Evolutionary conservation across 2,329 filamentous ascomycete species (phyloP), one percentile per base, ranked within the genome.

Genomic region (Grosmannia serpens): DNA sequence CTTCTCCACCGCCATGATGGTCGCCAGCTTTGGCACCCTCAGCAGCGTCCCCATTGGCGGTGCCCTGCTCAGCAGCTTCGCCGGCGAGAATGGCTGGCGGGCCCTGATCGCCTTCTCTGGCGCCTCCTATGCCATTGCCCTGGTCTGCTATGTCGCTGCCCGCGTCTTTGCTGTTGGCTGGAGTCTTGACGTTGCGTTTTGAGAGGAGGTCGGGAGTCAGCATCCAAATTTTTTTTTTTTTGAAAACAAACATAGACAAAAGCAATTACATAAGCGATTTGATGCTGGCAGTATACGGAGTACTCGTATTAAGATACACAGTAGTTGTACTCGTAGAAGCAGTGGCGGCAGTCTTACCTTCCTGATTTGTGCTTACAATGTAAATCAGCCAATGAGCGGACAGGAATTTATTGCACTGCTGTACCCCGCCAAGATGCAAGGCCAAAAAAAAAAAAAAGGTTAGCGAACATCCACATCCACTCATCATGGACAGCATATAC

Each of bases 1-100:
- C 67, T 89, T 87, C 66, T 85, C 87, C 1, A 90, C 87, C 0
- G 85, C 85, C 58, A 90, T 90, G 68, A 90, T 87, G 57, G 76
- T 91, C 47, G 88, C 89, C 24, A 87, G 84, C 62, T 86, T 92
- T 64, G 88, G 87, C 61, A 85, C 77, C 1, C 67, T 78, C 4
- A 76, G 70, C 57, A 77, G 75, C 56, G 66, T 77, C 1, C 70
- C 78, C 29, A 72, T 78, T 15, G 76, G 72, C 0, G 76, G 76
- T 4, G 72, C 65, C 20, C 61, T 68, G 31, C 66, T 75, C 15
- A 71, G 69, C 6, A 62, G 70, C 13, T 67, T 67, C 1, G 49
- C 62, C 1, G 60, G 59, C 1, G 65, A 68, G 11, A 57, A 63
- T 2, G 71, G 71, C 6, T 76, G 74, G 74, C 64, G 54, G 49